A percentile compares a stretch with the other conserved stretches of the same genome.
Evolutionary conservation across 176 grass and related monocot species (phyloP).

Genomic region (Zoysia pacifica): DNA sequence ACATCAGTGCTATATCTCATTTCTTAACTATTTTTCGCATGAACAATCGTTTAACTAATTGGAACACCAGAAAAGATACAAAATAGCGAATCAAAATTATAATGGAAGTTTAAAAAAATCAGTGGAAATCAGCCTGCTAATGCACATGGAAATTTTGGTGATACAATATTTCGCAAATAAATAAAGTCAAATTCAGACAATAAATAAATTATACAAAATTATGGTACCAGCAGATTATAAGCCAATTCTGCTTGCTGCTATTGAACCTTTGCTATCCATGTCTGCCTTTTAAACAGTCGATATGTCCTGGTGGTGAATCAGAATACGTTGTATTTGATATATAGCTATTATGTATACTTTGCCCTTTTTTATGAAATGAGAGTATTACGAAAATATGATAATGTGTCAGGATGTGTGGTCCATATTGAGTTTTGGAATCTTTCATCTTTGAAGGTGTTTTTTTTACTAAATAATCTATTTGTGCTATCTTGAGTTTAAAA

Average conservation of each 20-base stretch:
- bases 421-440: neutral
- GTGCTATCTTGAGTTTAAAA: conserved; percentile 22
- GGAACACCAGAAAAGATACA: neutral
- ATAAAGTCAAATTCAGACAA: neutral
- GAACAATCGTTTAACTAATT: neutral
- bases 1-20: neutral
- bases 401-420: neutral
- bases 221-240: neutral
- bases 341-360: neutral
- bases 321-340: neutral
- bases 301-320: neutral
- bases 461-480: conserved; percentile 9
- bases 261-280: neutral
- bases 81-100: neutral
- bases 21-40: neutral
- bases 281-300: neutral
- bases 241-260: neutral
- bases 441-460: conserved; percentile 7
- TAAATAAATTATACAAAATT: neutral
- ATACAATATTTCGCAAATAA: neutral
- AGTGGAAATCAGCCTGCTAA: neutral
- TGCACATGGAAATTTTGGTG: neutral
- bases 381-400: conserved; percentile 2
- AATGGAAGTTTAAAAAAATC: neutral
- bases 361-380: neutral